Evolutionary conservation across 345 rosid genomes (phyloP).

Genomic region (Sisymbrium altissimum): DNA sequence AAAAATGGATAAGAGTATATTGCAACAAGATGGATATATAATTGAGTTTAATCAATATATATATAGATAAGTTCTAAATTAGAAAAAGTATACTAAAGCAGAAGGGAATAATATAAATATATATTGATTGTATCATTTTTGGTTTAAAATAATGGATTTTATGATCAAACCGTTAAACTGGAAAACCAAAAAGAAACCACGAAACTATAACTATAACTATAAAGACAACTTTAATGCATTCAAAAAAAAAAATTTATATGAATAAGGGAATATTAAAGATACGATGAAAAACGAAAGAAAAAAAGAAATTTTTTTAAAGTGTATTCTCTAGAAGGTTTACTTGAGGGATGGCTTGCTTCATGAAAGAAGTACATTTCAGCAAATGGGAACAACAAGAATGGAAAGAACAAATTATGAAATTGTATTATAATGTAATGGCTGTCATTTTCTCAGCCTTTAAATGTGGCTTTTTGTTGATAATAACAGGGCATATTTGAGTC

Average conservation of each 20-base stretch:
- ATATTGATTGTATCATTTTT: too few species aligned
- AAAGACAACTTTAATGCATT: not conserved
- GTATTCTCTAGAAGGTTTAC: constrained; percentile 6
- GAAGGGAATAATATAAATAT: too few species aligned
- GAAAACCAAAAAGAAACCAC: not conserved
- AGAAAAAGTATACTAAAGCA: too few species aligned
- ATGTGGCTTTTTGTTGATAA: constrained; percentile 39
- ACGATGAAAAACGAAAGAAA: not conserved
- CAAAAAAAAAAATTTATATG: too few species aligned
- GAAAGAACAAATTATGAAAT: not conserved
- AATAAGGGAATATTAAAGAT: not conserved
- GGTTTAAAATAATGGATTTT: too few species aligned
- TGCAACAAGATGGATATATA: too few species aligned
- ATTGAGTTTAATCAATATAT: too few species aligned
- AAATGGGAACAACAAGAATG: constrained; percentile 22
- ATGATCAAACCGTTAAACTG: too few species aligned
- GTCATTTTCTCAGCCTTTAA: constrained; percentile 36
- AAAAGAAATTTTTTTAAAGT: not conserved
- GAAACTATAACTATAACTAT: not conserved
- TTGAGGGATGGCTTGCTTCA: constrained; percentile 13
- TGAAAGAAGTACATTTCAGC: constrained; percentile 18
- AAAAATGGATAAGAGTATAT: too few species aligned
- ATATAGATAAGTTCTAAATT: too few species aligned
- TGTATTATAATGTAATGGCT: constrained; percentile 31
- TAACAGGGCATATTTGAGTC: constrained; percentile 36